Base-by-base conservation (phyloP, 192 early-diverging fungal genomes). In the Mortierella alpina region DNA sequence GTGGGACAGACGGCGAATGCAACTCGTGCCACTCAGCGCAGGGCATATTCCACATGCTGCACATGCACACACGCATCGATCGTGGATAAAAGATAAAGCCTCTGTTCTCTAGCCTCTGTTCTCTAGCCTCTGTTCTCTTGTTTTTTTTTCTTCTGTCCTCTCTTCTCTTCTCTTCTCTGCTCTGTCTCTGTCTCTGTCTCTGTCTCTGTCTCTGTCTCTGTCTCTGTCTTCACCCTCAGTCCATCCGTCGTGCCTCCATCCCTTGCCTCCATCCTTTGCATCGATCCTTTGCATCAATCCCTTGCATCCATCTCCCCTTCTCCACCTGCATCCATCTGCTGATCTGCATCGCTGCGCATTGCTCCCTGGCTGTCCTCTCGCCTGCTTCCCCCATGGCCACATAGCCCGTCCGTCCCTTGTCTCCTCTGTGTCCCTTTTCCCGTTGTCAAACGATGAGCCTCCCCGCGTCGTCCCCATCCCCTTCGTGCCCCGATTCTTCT, bases 171-270 rank as follows among this genome's bases (percentile, higher is more conserved):
- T 67, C 18, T 31, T n/a, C 44, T 62, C 23, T 10, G 31, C 20
- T 14, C 6, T 54, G 9, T 39, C 60, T 13, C 48, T 23, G 17
- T 46, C 39, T 48, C 44, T 20, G 7, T 7, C 17, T 54, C 15
- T 44, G n/a, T 10, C n/a, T 66, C 47, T 11, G 17, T 17, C 18
- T 45, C 44, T 3, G 7, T 5, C 61, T 12, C 54, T 10, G 22
- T 6, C 42, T 55, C 52, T 39, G 7, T 51, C 54, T 18, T 46
- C 53, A 67, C 51, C 46, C 48, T 53, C 65, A 63, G 48, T 22
- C 54, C 11, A 56, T 63, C 23, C 41, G 50, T 53, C 51, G 18
- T 39, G 22, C 63, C n/a, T 45, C 17, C 13, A 4, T 14, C 20
- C 23, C 23, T 44, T 17, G 6, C 11, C 40, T 20, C 13, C 20